These are phyloP conservation scores for Flagelloscypha sp. DNA, from an alignment of 768 basidiomycete species.

Conservation along the genomic window DNA sequence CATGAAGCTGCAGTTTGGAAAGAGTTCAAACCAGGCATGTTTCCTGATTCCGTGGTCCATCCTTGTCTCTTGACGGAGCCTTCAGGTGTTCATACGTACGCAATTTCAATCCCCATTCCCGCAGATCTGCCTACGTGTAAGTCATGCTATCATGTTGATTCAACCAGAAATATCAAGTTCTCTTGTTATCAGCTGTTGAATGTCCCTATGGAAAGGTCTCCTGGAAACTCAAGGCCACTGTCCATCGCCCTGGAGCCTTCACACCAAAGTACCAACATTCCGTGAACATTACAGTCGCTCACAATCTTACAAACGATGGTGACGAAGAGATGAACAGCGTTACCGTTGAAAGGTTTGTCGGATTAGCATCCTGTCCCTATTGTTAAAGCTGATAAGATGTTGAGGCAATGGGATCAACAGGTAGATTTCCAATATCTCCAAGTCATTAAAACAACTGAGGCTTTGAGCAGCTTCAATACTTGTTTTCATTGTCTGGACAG, in stretches of 20 bases:
- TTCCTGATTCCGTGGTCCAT: too few species aligned
- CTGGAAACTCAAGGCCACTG: constrained; percentile 77
- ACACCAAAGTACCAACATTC: constrained; percentile 59
- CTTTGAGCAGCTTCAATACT: constrained; percentile 78
- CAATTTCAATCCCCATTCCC: constrained; percentile 86
- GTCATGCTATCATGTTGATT: too few species aligned
- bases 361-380: too few species aligned
- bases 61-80: constrained; percentile 2
- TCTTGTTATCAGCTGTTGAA: constrained; percentile 62
- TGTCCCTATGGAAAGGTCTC: constrained; percentile 68
- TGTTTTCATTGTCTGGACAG: constrained; percentile 64
- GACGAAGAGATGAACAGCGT: too few species aligned
- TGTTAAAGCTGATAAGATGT: too few species aligned
- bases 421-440: too few species aligned
- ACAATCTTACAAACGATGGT: too few species aligned
- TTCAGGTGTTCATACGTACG: constrained; percentile 90
- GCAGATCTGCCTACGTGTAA: constrained; percentile 67
- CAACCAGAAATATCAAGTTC: too few species aligned
- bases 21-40: constrained; percentile 78
- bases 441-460: too few species aligned
- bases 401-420: too few species aligned
- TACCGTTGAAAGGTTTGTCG: too few species aligned
- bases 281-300: too few species aligned
- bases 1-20: constrained; percentile 61
- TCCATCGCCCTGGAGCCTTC: constrained; percentile 78